Evolutionary conservation across 805 yeast genomes (phyloP).

Genomic region (Wickerhamiella sorbophila): DNA sequence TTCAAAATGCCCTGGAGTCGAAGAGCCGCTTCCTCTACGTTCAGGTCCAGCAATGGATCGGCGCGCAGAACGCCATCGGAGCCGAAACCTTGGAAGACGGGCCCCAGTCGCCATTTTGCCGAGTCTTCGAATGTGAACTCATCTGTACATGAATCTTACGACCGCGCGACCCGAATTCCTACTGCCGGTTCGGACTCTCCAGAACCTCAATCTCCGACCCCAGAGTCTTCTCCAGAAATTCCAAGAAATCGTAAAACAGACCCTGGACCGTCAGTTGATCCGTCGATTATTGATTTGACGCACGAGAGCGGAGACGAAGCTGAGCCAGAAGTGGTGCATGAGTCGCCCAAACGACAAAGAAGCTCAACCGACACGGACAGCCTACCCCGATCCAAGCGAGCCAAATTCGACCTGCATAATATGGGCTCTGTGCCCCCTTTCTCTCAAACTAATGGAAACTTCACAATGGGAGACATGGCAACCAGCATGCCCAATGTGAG

Average conservation of each 20-base stretch:
- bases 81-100: too few relatives aligned
- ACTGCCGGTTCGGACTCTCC: too few relatives aligned
- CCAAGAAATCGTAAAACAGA: not conserved
- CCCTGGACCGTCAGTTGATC: not conserved
- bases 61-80: too few relatives aligned
- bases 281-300: not conserved
- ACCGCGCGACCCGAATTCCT: too few relatives aligned
- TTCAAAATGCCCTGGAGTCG: not conserved
- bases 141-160: not conserved
- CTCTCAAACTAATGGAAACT: slow-evolving; percentile 20
- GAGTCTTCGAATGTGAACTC: too few relatives aligned
- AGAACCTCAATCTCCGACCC: too few relatives aligned
- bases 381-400: not conserved
- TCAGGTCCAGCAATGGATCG: not conserved
- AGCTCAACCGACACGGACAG: not conserved
- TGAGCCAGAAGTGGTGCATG: not conserved
- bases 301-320: not conserved
- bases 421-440: slow-evolving; percentile 17
- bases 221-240: too few relatives aligned
- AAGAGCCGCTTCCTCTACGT: not conserved
- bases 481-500: not conserved
- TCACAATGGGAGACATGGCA: slow-evolving; percentile 18
- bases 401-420: slow-evolving; percentile 1
- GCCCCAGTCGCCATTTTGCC: too few relatives aligned
- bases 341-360: not conserved